Evolutionary conservation across 768 basidiomycete species (phyloP).

Genomic region (Naganishia vishniacii): DNA sequence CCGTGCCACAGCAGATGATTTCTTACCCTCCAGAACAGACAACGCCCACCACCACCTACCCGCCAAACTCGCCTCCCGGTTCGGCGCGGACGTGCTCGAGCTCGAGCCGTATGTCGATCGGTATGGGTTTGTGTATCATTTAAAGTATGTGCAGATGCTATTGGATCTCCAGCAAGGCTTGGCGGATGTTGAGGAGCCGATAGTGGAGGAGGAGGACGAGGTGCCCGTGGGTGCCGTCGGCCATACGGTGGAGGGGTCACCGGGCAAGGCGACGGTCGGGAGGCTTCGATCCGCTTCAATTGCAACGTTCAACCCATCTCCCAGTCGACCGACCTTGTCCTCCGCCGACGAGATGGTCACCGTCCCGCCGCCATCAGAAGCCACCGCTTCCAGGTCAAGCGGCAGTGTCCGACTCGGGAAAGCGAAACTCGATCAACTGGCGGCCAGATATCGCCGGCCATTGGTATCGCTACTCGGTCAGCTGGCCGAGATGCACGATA

Average conservation of each 20-base stretch:
- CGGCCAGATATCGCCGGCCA: slow-evolving; percentile 36
- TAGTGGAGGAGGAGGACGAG: no score
- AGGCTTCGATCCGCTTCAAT: slow-evolving; percentile 16
- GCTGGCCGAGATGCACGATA: slow-evolving; percentile 76
- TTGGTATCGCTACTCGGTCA: slow-evolving; percentile 67
- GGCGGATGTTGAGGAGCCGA: background rate
- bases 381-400: background rate
- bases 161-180: slow-evolving; percentile 21
- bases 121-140: slow-evolving; percentile 46
- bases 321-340: slow-evolving; percentile 10
- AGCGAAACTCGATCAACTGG: slow-evolving; percentile 23
- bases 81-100: slow-evolving; percentile 33
- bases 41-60: slow-evolving; percentile 6
- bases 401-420: slow-evolving; percentile 1
- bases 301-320: slow-evolving; percentile 22
- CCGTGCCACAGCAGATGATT: slow-evolving; percentile 38
- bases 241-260: background rate
- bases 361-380: background rate
- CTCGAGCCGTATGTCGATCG: slow-evolving; percentile 42
- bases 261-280: background rate
- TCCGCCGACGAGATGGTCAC: slow-evolving; percentile 9
- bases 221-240: background rate
- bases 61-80: slow-evolving; percentile 36
- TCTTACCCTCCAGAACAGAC: slow-evolving; percentile 28
- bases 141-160: slow-evolving; percentile 23